Conservation (phyloP, 2,329 filamentous ascomycete genomes). For the Amesomyces nigricolor region DNA sequence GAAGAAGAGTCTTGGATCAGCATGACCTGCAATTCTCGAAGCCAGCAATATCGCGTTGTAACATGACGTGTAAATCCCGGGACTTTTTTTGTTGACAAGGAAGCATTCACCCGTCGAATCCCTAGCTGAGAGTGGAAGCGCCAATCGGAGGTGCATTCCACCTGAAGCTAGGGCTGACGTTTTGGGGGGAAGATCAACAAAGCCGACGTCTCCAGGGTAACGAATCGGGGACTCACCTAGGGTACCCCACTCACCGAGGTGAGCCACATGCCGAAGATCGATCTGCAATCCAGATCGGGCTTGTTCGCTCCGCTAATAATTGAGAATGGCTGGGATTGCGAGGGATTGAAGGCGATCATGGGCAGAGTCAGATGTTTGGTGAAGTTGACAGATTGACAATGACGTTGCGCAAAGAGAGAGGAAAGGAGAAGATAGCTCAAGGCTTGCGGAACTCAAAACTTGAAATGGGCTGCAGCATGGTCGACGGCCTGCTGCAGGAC, state of each 20-base stretch:
- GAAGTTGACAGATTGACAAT: neutral
- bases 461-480: slow-evolving; percentile 1
- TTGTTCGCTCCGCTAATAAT: slow-evolving; percentile 1
- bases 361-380: neutral
- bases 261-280: slow-evolving; percentile 18
- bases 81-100: slow-evolving; percentile 12
- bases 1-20: slow-evolving; percentile 10
- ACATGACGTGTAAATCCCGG: slow-evolving; percentile 10
- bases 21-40: slow-evolving; percentile 16
- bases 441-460: slow-evolving; percentile 1
- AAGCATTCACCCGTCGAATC: slow-evolving; percentile 12
- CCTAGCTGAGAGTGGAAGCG: slow-evolving; percentile 1
- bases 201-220: slow-evolving; percentile 18
- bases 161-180: slow-evolving; percentile 2
- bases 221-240: slow-evolving; percentile 6
- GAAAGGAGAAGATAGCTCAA: neutral
- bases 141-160: slow-evolving; percentile 18
- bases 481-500: slow-evolving; percentile 7
- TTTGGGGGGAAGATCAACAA: slow-evolving; percentile 23
- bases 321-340: neutral
- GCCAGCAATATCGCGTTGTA: slow-evolving; percentile 1
- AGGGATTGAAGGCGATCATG: slow-evolving; percentile 4
- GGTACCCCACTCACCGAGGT: slow-evolving; percentile 20
- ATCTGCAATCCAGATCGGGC: slow-evolving; percentile 14
- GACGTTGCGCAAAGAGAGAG: slow-evolving; percentile 1